Evolutionary conservation across 306 rosid species (phyloP).

Genomic region (Castanea mollissima): DNA sequence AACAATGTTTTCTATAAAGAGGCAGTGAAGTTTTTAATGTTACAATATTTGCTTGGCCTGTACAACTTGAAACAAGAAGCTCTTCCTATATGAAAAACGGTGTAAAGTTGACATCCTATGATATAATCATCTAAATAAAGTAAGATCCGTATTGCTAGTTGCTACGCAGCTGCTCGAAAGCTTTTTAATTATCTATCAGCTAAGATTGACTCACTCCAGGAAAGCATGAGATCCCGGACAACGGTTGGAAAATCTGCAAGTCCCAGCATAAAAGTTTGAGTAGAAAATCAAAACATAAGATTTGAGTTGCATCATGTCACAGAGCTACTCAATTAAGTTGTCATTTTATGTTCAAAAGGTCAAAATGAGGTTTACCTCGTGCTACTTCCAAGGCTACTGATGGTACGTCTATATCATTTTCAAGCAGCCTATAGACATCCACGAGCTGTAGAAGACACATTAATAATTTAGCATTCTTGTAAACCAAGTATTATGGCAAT

Average conservation of each 20-base stretch:
- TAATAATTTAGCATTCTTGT: slow-evolving; percentile 19
- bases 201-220: slow-evolving; percentile 78
- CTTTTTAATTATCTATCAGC: slow-evolving; percentile 57
- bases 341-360: background rate
- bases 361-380: slow-evolving; percentile 50
- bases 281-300: background rate
- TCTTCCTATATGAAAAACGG: background rate
- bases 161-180: slow-evolving; percentile 30
- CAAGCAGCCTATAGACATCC: slow-evolving; percentile 84
- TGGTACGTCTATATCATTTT: slow-evolving; percentile 81
- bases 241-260: slow-evolving; percentile 70
- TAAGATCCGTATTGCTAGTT: slow-evolving; percentile 17
- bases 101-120: slow-evolving; percentile 20
- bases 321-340: slow-evolving; percentile 5
- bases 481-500: slow-evolving; percentile 3
- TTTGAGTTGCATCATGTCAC: slow-evolving; percentile 10
- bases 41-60: slow-evolving; percentile 26
- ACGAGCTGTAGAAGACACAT: slow-evolving; percentile 65
- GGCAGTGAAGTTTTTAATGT: slow-evolving; percentile 10
- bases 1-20: slow-evolving; percentile 30
- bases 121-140: slow-evolving; percentile 37
- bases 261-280: background rate
- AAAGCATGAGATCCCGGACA: slow-evolving; percentile 78
- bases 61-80: slow-evolving; percentile 24
- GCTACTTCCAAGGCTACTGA: slow-evolving; percentile 88